phyloP scores from a whole-genome alignment of 495 filamentous ascomycete genomes.

The Apiosordaria backusii region DNA sequence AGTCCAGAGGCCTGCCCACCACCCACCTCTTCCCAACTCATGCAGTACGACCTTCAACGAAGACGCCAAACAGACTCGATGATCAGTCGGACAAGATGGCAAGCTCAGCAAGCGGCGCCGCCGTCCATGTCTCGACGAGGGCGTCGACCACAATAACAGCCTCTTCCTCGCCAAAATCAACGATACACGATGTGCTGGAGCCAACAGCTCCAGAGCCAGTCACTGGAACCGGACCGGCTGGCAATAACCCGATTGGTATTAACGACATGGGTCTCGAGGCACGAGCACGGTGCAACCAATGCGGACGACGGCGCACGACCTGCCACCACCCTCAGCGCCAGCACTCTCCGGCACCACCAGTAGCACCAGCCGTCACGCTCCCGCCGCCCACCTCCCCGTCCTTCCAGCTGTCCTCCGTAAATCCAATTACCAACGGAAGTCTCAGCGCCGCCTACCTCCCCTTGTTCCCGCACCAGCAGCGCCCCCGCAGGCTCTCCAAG shows the following conservation, averaged over 20 bases:
- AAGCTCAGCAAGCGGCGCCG: constrained; percentile 24
- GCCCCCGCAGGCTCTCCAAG: constrained; percentile 40
- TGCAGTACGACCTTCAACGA: constrained; percentile 2
- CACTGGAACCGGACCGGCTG: background rate
- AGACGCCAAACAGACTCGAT: constrained; percentile 22
- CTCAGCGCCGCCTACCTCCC: constrained; percentile 28
- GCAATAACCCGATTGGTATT: constrained; percentile 13
- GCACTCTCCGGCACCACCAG: constrained; percentile 8
- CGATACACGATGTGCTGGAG: background rate
- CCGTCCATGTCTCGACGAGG: constrained; percentile 27
- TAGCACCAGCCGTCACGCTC: constrained; percentile 10
- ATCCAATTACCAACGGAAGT: constrained; percentile 29
- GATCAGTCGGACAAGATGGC: constrained; percentile 28
- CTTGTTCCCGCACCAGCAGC: constrained; percentile 11
- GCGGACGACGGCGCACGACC: constrained; percentile 29
- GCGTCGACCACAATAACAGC: constrained; percentile 15
- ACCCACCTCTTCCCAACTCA: constrained; percentile 5
- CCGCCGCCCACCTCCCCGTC: constrained; percentile 11
- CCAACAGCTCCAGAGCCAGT: background rate
- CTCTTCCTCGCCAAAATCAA: background rate
- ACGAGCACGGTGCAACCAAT: constrained; percentile 33
- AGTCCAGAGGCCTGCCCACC: background rate
- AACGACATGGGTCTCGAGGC: constrained; percentile 28
- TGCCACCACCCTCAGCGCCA: constrained; percentile 26
- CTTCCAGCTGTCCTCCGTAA: constrained; percentile 13